Conservation (phyloP, 495 filamentous ascomycete species). For the Aspergillus diversus region DNA sequence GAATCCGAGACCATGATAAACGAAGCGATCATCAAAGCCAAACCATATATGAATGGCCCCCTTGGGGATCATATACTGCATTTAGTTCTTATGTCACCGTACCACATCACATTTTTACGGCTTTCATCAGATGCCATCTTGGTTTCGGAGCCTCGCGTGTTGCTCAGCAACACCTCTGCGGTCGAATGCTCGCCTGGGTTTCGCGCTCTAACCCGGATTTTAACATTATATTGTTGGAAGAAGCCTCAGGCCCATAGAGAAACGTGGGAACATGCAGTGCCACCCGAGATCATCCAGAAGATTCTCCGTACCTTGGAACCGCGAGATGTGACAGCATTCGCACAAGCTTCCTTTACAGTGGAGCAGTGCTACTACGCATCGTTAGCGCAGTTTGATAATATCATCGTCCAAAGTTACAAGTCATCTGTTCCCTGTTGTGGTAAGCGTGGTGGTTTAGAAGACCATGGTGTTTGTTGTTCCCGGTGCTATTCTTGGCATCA, state of each 20-base stretch:
- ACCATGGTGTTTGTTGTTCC: constrained; percentile 14
- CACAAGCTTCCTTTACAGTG: constrained; percentile 18
- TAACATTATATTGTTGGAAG: constrained; percentile 23
- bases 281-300: constrained; percentile 18
- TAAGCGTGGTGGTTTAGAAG: constrained; percentile 9
- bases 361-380: constrained; percentile 21
- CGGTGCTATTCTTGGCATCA: constrained; percentile 17
- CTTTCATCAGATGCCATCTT: constrained; percentile 5
- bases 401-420: constrained; percentile 6
- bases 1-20: constrained; percentile 20
- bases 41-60: constrained; percentile 14
- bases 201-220: constrained; percentile 18
- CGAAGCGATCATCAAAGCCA: constrained; percentile 18
- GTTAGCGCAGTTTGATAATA: constrained; percentile 17
- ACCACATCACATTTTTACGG: constrained; percentile 18
- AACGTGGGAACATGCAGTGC: constrained; percentile 14
- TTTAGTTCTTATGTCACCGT: constrained; percentile 19
- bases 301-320: constrained; percentile 17
- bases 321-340: constrained; percentile 23
- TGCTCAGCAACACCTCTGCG: constrained; percentile 19
- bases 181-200: constrained; percentile 20
- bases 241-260: constrained; percentile 12
- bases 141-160: constrained; percentile 9
- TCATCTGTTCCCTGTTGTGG: constrained; percentile 21
- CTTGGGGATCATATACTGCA: neutral